phyloP scores from a whole-genome alignment of 306 rosid genomes.

The Inga laurina region DNA sequence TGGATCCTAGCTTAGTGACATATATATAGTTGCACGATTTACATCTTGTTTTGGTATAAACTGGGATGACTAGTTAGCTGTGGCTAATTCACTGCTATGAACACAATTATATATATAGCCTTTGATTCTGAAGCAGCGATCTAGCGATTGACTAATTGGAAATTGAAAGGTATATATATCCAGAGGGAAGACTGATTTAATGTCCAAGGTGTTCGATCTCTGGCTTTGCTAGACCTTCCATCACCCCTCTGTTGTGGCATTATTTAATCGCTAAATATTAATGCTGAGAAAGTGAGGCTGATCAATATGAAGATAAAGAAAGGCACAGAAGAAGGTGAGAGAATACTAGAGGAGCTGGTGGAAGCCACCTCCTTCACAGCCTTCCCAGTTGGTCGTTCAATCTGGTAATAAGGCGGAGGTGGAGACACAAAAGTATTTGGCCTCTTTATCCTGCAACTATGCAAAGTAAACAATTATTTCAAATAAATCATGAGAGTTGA shows the following conservation, averaged over 20 bases:
- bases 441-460: slow-evolving; percentile 42
- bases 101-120: too few relatives aligned
- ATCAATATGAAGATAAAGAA: slow-evolving; percentile 30
- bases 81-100: neutral
- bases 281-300: slow-evolving; percentile 14
- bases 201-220: neutral
- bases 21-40: too few relatives aligned
- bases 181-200: too few relatives aligned
- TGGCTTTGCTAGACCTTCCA: neutral
- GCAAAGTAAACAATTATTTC: too few relatives aligned
- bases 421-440: slow-evolving; percentile 29
- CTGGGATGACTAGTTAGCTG: neutral
- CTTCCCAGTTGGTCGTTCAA: slow-evolving; percentile 40
- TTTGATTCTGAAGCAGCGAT: too few relatives aligned
- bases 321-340: slow-evolving; percentile 42
- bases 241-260: slow-evolving; percentile 12
- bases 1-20: neutral
- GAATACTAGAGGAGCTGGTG: slow-evolving; percentile 43
- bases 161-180: too few relatives aligned
- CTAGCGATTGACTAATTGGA: too few relatives aligned
- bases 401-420: slow-evolving; percentile 33
- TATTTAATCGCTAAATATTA: neutral
- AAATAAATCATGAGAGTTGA: too few relatives aligned
- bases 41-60: neutral
- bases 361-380: slow-evolving; percentile 39